A percentile compares a stretch with the other conserved stretches of the same genome.
Evolutionary conservation across 345 rosid species (phyloP).

Genomic region (Nephelium lappaceum): DNA sequence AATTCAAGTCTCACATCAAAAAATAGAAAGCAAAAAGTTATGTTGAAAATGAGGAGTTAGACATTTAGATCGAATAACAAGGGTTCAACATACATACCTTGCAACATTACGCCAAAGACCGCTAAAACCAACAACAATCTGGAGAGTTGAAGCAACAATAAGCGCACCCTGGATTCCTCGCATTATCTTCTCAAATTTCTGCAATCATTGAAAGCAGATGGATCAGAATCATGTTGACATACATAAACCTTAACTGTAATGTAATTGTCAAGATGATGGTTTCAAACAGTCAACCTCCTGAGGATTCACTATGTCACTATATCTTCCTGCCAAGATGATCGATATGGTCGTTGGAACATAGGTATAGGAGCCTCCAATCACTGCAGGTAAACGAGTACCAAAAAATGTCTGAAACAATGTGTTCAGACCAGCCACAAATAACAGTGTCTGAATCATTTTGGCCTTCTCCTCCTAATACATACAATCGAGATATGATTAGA

Average conservation of each 20-base stretch:
- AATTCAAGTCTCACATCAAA: not conserved
- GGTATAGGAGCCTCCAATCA: slow-evolving; percentile 81
- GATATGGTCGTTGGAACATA: slow-evolving; percentile 87
- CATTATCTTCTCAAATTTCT: slow-evolving; percentile 93
- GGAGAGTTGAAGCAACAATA: slow-evolving; percentile 93
- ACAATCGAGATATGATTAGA: not conserved
- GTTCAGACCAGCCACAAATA: slow-evolving; percentile 89
- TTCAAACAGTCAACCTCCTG: slow-evolving; percentile 59
- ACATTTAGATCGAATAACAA: not conserved
- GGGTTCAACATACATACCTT: slow-evolving; percentile 49
- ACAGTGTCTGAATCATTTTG: slow-evolving; percentile 87
- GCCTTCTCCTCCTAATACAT: slow-evolving; percentile 81
- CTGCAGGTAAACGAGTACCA: slow-evolving; percentile 93
- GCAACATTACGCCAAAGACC: slow-evolving; percentile 98
- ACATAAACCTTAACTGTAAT: not conserved
- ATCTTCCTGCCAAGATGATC: slow-evolving; percentile 81
- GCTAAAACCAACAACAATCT: slow-evolving; percentile 89
- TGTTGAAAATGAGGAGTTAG: not conserved
- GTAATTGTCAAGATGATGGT: slow-evolving; percentile 3
- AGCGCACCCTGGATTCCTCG: slow-evolving; percentile 89
- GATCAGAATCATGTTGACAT: not conserved
- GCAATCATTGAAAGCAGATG: slow-evolving; percentile 26
- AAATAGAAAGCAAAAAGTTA: not conserved
- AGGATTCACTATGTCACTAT: slow-evolving; percentile 77
- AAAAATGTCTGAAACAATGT: slow-evolving; percentile 75